Conservation (phyloP, 495 filamentous ascomycete genomes). For the Xylaria sp. region DNA sequence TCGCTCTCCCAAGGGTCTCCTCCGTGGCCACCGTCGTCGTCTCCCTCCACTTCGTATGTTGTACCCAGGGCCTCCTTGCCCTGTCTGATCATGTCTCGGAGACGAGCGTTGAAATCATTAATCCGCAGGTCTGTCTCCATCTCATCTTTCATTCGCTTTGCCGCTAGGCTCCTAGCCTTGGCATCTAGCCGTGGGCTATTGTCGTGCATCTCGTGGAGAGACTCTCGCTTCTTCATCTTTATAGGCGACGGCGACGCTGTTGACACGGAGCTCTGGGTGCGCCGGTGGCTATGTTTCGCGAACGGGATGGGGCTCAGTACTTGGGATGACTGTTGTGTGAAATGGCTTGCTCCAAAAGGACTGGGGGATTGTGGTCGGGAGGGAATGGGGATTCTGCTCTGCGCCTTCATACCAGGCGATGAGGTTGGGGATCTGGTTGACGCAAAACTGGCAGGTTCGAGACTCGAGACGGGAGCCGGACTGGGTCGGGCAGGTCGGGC, state of each 20-base stretch:
- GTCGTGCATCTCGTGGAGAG: slow-evolving; percentile 40
- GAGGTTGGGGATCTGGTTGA: slow-evolving; percentile 46
- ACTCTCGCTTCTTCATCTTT: slow-evolving; percentile 33
- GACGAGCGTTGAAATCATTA: slow-evolving; percentile 74
- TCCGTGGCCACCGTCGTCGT: slow-evolving; percentile 27
- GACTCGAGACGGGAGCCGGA: slow-evolving; percentile 46
- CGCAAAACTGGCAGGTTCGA: slow-evolving; percentile 61
- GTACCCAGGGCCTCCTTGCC: slow-evolving; percentile 87
- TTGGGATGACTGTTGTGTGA: slow-evolving; percentile 38
- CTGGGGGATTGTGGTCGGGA: slow-evolving; percentile 36
- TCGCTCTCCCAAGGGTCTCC: slow-evolving; percentile 50
- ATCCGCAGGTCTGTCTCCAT: slow-evolving; percentile 80
- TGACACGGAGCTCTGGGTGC: slow-evolving; percentile 45
- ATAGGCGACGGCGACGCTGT: slow-evolving; percentile 34
- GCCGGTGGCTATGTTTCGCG: slow-evolving; percentile 41
- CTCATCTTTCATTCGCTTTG: slow-evolving; percentile 71
- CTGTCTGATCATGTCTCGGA: slow-evolving; percentile 86
- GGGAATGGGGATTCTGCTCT: slow-evolving; percentile 51
- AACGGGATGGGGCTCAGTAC: slow-evolving; percentile 40
- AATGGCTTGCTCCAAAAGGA: slow-evolving; percentile 25
- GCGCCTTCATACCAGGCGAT: slow-evolving; percentile 29
- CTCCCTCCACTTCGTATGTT: slow-evolving; percentile 70
- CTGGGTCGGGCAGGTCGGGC: slow-evolving; percentile 48
- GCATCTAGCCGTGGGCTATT: slow-evolving; percentile 52
- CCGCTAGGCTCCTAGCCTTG: slow-evolving; percentile 73